Percentiles rank a stretch among this genome's conserved stretches.
phyloP scores from a whole-genome alignment of 1,139 yeast species.

The Saccharomyces hybrid region DNA sequence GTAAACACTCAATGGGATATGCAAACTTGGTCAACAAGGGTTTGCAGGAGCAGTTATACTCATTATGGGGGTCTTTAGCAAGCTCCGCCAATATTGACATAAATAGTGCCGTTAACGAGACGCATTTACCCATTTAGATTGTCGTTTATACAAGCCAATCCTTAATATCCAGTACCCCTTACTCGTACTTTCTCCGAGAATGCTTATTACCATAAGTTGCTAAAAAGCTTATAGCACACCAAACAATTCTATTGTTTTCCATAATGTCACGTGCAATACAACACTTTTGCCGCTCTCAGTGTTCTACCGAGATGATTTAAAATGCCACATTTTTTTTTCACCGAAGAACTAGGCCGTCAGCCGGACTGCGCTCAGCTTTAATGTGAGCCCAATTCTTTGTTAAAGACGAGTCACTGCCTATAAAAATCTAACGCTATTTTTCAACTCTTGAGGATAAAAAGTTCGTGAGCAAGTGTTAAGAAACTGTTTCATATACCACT shows the following conservation, averaged over 20 bases:
- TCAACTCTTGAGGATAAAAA: too few species aligned
- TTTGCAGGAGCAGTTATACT: slow-evolving; percentile 12
- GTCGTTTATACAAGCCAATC: background rate
- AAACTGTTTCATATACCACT: too few species aligned
- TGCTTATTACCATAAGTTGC: background rate
- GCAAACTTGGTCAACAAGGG: slow-evolving; percentile 13
- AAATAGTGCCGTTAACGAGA: background rate
- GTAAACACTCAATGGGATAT: slow-evolving; percentile 13
- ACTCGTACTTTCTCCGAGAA: too few species aligned
- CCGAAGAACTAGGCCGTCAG: background rate
- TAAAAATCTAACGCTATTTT: too few species aligned
- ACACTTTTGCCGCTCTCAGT: background rate
- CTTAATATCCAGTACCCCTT: background rate
- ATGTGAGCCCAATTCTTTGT: background rate
- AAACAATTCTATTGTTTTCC: slow-evolving; percentile 30
- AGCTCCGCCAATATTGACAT: slow-evolving; percentile 50
- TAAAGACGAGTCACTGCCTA: background rate
- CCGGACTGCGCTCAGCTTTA: background rate
- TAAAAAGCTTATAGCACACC: slow-evolving; percentile 45
- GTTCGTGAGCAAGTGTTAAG: too few species aligned
- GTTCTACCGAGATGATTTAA: too few species aligned
- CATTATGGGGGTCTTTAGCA: slow-evolving; percentile 14
- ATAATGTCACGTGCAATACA: background rate
- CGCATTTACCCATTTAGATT: background rate
- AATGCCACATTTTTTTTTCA: background rate